Conservation (phyloP, 495 filamentous ascomycete species). For the Neurospora sp. region DNA sequence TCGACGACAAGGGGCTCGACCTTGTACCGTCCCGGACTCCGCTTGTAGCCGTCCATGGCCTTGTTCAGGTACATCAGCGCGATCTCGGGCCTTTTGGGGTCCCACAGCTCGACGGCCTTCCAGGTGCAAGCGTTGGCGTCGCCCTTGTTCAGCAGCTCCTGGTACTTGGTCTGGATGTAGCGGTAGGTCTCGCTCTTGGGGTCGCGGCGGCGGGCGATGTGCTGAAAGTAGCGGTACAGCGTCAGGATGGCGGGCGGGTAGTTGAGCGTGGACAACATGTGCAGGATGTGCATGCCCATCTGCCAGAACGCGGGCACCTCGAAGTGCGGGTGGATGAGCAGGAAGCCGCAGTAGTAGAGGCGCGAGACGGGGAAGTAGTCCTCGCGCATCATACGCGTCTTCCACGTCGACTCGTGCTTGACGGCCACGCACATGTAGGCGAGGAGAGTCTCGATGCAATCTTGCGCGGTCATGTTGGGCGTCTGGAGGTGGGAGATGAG, state of each 20-base stretch:
- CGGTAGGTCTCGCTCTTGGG: not conserved
- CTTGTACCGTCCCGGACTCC: not conserved
- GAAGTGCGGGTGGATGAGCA: slow-evolving; percentile 2
- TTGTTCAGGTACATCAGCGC: slow-evolving; percentile 12
- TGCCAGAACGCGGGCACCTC: not conserved
- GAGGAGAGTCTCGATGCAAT: slow-evolving; percentile 10
- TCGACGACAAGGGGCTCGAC: not conserved
- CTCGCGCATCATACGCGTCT: slow-evolving; percentile 8
- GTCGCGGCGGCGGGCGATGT: not conserved
- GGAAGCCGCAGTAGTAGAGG: slow-evolving; percentile 13
- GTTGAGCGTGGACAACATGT: slow-evolving; percentile 11
- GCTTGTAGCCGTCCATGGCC: slow-evolving; percentile 10
- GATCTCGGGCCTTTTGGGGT: not conserved
- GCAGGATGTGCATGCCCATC: slow-evolving; percentile 16
- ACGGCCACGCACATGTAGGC: slow-evolving; percentile 17
- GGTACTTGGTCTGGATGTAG: slow-evolving; percentile 1
- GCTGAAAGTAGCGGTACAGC: slow-evolving; percentile 1
- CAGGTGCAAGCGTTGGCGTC: slow-evolving; percentile 15
- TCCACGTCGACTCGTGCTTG: slow-evolving; percentile 6
- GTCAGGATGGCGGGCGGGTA: slow-evolving; percentile 19
- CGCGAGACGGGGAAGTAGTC: not conserved
- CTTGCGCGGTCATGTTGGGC: slow-evolving; percentile 13
- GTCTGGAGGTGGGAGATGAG: not conserved
- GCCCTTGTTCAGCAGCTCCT: not conserved
- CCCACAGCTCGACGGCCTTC: slow-evolving; percentile 5